Percentiles rank a stretch among this genome's conserved stretches.
These are phyloP conservation scores for Cladosporium cucumerinum DNA, from an alignment of 2,329 filamentous ascomycete genomes.

Conservation along the genomic window DNA sequence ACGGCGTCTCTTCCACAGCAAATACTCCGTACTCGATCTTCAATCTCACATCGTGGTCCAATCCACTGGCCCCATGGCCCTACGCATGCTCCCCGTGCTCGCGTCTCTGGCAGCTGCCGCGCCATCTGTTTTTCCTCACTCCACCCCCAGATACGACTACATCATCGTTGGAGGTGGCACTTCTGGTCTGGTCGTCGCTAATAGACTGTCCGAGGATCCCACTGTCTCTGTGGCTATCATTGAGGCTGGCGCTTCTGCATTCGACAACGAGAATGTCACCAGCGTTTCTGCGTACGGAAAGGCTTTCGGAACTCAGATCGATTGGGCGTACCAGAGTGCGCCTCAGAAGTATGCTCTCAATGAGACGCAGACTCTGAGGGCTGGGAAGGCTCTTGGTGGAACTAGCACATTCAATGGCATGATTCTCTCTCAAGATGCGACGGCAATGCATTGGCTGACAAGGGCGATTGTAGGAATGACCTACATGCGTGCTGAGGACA, in stretches of 20 bases:
- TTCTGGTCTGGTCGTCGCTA: constrained; percentile 37
- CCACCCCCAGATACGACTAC: constrained; percentile 32
- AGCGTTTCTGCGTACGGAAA: constrained; percentile 24
- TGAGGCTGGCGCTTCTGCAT: constrained; percentile 24
- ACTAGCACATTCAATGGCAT: constrained; percentile 29
- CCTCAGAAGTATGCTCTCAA: constrained; percentile 3
- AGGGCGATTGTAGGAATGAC: constrained; percentile 15
- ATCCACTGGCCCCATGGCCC: background rate
- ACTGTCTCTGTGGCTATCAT: constrained; percentile 18
- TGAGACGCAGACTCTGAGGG: background rate
- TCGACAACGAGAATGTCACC: constrained; percentile 20
- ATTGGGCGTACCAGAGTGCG: constrained; percentile 44
- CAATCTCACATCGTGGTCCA: background rate
- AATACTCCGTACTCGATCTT: background rate
- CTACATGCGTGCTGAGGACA: constrained; percentile 20
- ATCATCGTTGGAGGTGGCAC: constrained; percentile 42
- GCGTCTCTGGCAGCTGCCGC: background rate
- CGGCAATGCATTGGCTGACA: constrained; percentile 11
- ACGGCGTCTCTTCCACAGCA: background rate
- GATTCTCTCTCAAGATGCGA: constrained; percentile 31
- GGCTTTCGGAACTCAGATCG: constrained; percentile 22
- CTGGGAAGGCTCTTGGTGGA: constrained; percentile 31
- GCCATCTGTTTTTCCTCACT: background rate
- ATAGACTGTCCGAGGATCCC: constrained; percentile 29
- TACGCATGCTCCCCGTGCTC: background rate